Evolutionary conservation across 176 grass and related monocot genomes (phyloP), one percentile per base, ranked within the genome.

Genomic region (Oryza nivara): DNA sequence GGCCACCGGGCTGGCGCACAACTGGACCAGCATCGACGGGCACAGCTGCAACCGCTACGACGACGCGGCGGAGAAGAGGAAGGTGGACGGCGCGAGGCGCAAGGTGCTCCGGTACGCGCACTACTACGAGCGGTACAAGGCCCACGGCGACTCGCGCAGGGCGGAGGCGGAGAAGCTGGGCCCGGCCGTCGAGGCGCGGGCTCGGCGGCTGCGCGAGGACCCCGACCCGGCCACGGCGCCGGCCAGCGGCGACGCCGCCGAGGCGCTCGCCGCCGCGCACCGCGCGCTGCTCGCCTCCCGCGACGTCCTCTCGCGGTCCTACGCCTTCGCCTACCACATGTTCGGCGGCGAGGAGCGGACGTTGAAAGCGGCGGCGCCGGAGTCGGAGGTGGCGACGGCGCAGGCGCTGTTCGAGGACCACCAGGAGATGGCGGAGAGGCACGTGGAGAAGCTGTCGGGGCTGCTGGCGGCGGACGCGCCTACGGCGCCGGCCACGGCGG

Each of bases 251-350:
- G 72, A 82, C 65, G 13, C 36, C 65, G 10, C 45, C 9, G 87
- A 88, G 88, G 47, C 47, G 47, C 14, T 90, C n/a, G 11, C 23
- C 17, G 35, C 30, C 2, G 83, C 78, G 44, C 63, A 86, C 48
- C 8, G 69, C 14, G 75, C 5, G 28, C 88, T 91, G 41, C 49
- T 88, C 25, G 6, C 5, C 16, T 88, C 88, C 19, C 75, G 86
- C 20, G 73, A 80, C 68, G 68, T 80, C 52, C 81, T 93, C 20
- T 49, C 25, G 63, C 67, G 36, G 16, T 90, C 88, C 6, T 88
- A 93, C 79, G 85, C 67, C 17, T 91, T 93, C 28, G 85, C 92
- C 46, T 93, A 79, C 83, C 88, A 76, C 79, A 91, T 93, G 78
- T 93, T 93, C 74, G 92, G 76, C 30, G 61, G 66, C 60, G 71